These are phyloP conservation scores for Multifurca ochricompacta DNA, from an alignment of 768 basidiomycete species.

Conservation along the genomic window DNA sequence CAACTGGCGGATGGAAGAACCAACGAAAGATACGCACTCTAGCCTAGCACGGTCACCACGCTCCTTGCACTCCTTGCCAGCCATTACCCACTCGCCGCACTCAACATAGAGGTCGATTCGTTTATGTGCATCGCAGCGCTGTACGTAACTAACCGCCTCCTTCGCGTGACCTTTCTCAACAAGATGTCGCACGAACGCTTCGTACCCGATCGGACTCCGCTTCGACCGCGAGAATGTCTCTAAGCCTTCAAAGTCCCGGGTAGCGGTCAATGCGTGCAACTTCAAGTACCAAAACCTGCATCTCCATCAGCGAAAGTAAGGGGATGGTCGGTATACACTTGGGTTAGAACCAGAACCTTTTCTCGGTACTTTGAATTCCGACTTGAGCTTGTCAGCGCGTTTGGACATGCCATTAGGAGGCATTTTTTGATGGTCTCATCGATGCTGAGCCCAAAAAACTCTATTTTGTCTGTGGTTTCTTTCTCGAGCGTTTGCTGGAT, in stretches of 20 bases:
- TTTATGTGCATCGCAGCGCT: slow-evolving; percentile 75
- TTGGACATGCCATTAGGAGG: slow-evolving; percentile 75
- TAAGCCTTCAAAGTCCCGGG: slow-evolving; percentile 78
- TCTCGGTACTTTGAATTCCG: slow-evolving; percentile 92
- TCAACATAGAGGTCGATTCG: slow-evolving; percentile 82
- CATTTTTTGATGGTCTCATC: slow-evolving; percentile 81
- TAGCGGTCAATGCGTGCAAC: slow-evolving; percentile 69
- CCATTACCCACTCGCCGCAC: slow-evolving; percentile 86
- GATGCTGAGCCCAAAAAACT: slow-evolving; percentile 76
- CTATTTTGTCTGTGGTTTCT: slow-evolving; percentile 69
- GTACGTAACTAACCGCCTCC: slow-evolving; percentile 72
- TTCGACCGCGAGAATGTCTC: slow-evolving; percentile 81
- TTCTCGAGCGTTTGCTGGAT: slow-evolving; percentile 85
- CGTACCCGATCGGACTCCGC: slow-evolving; percentile 93
- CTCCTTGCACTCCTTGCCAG: slow-evolving; percentile 86
- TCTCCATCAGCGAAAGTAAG: background rate
- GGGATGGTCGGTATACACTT: background rate
- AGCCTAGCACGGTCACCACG: slow-evolving; percentile 76
- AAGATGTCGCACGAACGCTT: slow-evolving; percentile 77
- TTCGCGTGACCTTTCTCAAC: slow-evolving; percentile 63
- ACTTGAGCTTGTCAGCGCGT: slow-evolving; percentile 80
- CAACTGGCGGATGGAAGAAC: slow-evolving; percentile 7
- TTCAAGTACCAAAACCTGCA: slow-evolving; percentile 91
- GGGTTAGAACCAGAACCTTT: slow-evolving; percentile 69
- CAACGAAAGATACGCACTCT: slow-evolving; percentile 47